Evolutionary conservation across 208 protist species (phyloP).

Genomic region (Acanthamoeba triangularis): DNA sequence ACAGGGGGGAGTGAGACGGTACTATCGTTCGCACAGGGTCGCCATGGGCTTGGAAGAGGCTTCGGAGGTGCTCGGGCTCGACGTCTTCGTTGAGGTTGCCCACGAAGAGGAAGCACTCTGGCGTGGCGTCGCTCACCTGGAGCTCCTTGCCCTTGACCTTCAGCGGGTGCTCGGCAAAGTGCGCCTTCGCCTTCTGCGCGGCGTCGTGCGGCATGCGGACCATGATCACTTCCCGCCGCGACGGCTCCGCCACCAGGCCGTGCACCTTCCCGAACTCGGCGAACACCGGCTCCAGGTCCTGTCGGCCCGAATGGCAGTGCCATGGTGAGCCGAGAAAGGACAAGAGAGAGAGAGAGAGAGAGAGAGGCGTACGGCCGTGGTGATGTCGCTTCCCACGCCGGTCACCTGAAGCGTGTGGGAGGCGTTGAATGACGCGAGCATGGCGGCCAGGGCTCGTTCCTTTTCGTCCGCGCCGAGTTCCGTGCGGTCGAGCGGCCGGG

Average conservation of each 20-base stretch:
- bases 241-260: not conserved
- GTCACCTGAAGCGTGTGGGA: not conserved
- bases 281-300: not conserved
- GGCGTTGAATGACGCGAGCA: conserved; percentile 19
- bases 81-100: conserved; percentile 56
- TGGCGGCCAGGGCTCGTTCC: not conserved
- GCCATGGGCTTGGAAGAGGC: conserved; percentile 16
- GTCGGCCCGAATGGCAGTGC: not conserved
- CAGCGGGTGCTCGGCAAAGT: not conserved
- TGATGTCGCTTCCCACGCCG: not conserved
- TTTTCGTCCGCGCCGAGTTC: conserved; percentile 18
- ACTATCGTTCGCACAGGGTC: not conserved
- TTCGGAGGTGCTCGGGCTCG: not conserved
- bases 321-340: not conserved
- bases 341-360: not conserved
- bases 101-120: conserved; percentile 42
- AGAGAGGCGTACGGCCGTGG: not conserved
- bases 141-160: not conserved
- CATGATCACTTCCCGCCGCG: not conserved
- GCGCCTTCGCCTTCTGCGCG: conserved; percentile 26
- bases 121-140: not conserved
- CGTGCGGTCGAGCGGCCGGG: not conserved
- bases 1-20: not conserved
- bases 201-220: not conserved
- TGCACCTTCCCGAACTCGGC: not conserved